Conservation (phyloP, 805 yeast species). For the Ogataea saltuana region DNA sequence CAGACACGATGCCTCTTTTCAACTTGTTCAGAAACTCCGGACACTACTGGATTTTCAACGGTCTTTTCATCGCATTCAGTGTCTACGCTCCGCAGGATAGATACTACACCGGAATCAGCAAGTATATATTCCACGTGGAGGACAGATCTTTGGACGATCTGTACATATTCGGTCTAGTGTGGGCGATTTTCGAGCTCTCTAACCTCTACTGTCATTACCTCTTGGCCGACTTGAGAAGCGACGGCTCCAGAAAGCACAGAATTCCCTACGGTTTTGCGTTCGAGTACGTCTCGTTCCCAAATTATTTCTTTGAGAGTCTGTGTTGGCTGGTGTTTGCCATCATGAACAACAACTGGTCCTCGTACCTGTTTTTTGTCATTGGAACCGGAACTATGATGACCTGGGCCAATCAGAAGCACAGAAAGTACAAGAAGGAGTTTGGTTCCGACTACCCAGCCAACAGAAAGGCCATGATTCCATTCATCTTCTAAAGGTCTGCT, state of each 20-base stretch:
- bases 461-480: constrained; percentile 82
- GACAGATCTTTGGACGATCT: constrained; percentile 38
- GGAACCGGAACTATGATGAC: constrained; percentile 81
- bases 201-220: constrained; percentile 72
- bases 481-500: constrained; percentile 45
- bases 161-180: constrained; percentile 42
- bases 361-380: constrained; percentile 68
- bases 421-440: constrained; percentile 62
- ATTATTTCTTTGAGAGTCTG: constrained; percentile 84
- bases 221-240: constrained; percentile 58
- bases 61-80: constrained; percentile 44
- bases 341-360: constrained; percentile 74
- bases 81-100: constrained; percentile 34
- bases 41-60: constrained; percentile 94
- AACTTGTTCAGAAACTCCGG: constrained; percentile 85
- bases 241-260: constrained; percentile 57
- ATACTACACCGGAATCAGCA: constrained; percentile 25
- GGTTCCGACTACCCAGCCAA: constrained; percentile 77
- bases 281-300: constrained; percentile 82
- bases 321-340: constrained; percentile 74
- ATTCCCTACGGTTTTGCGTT: constrained; percentile 88
- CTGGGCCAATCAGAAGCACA: constrained; percentile 91
- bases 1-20: constrained; percentile 88
- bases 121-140: constrained; percentile 46
- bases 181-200: constrained; percentile 64